phyloP scores from a whole-genome alignment of 768 basidiomycete species.

The Dioszegia hungarica region DNA sequence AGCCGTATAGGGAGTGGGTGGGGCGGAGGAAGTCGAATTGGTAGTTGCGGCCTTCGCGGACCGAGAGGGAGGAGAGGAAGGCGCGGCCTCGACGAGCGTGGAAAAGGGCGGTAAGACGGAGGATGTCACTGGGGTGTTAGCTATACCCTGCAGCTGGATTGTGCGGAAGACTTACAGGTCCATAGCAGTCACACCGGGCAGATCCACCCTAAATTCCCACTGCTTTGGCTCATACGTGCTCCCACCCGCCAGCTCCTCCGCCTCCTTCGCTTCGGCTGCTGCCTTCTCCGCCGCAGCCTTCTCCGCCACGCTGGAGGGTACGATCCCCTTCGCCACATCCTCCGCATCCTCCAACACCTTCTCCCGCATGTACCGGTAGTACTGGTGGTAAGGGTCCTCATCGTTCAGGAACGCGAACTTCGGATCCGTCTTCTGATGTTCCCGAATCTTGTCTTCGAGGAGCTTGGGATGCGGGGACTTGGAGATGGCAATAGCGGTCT shows the following conservation, averaged over 20 bases:
- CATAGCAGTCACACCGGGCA: conserved; percentile 79
- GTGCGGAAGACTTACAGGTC: conserved; percentile 67
- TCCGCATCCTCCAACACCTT: conserved; percentile 58
- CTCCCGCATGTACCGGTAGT: conserved; percentile 89
- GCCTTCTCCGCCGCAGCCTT: conserved; percentile 1
- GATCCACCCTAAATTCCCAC: conserved; percentile 74
- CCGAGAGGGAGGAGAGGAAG: conserved; percentile 78
- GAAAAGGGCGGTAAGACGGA: conserved; percentile 93
- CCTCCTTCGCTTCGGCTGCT: conserved; percentile 17
- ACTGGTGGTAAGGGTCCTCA: conserved; percentile 95
- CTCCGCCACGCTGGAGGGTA: conserved; percentile 13
- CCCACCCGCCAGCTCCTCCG: conserved; percentile 54
- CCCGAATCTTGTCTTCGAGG: conserved; percentile 95
- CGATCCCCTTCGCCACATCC: conserved; percentile 27
- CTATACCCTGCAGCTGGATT: background rate
- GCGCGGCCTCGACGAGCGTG: conserved; percentile 82
- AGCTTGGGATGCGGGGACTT: conserved; percentile 87
- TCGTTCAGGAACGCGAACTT: conserved; percentile 99
- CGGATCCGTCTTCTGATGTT: conserved; percentile 90
- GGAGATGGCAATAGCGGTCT: conserved; percentile 85
- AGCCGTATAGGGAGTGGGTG: conserved; percentile 89
- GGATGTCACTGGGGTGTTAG: conserved; percentile 67
- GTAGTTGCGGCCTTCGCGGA: conserved; percentile 86
- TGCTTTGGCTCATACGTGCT: conserved; percentile 61
- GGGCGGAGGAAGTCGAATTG: conserved; percentile 97